phyloP scores from a whole-genome alignment of 129 eudicot species.

The Glebionis coronaria region DNA sequence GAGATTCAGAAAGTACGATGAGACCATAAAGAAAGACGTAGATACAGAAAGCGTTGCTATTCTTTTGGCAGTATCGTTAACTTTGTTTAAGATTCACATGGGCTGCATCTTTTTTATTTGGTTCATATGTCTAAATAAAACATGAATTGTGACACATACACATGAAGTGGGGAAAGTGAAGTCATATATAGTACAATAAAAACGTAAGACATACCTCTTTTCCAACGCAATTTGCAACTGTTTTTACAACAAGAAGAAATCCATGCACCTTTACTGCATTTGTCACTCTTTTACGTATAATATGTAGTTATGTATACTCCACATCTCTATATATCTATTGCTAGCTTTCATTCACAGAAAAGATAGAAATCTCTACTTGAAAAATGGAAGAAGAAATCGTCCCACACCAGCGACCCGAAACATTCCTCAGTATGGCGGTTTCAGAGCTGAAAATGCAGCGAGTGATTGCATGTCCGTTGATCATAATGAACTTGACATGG shows the following conservation, averaged over 20 bases:
- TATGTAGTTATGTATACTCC: not conserved
- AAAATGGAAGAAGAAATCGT: slow-evolving; percentile 33
- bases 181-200: slow-evolving; percentile 1
- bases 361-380: not conserved
- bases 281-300: slow-evolving; percentile 3
- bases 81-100: no score
- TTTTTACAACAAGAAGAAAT: slow-evolving; percentile 29
- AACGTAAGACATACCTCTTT: slow-evolving; percentile 18
- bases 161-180: not conserved
- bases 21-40: no score
- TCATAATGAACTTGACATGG: slow-evolving; percentile 75
- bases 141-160: not conserved
- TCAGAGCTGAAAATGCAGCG: slow-evolving; percentile 64
- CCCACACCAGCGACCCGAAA: slow-evolving; percentile 22
- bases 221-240: slow-evolving; percentile 6
- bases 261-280: slow-evolving; percentile 35
- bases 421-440: slow-evolving; percentile 18
- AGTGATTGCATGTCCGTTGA: slow-evolving; percentile 49
- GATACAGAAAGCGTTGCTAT: no score
- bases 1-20: no score
- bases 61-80: no score
- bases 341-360: slow-evolving; percentile 12
- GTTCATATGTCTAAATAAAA: no score
- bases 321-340: slow-evolving; percentile 5
- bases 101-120: no score